A percentile compares a stretch with the other conserved stretches of the same genome.
phyloP scores from a whole-genome alignment of 1,284 basidiomycete species.

The Exobasidium cylindrosporum region DNA sequence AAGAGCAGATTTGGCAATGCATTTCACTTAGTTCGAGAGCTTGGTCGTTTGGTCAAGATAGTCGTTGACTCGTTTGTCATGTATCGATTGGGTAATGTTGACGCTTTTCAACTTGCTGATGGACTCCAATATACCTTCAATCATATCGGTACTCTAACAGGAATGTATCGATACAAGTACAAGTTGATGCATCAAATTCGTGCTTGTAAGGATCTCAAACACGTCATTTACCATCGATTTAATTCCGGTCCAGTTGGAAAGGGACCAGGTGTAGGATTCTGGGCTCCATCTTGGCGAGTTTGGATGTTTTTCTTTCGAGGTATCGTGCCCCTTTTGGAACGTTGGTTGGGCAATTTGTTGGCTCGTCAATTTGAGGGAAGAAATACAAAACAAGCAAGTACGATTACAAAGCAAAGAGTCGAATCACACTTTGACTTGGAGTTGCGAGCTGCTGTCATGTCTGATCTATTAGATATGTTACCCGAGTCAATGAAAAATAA shows the following conservation, averaged over 20 bases:
- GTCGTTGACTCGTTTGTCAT: conserved; percentile 99
- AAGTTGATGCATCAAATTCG: conserved; percentile 99
- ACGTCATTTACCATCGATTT: conserved; percentile 80
- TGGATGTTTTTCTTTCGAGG: conserved; percentile 99
- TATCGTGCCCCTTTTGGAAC: conserved; percentile 92
- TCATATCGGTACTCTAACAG: conserved; percentile 95
- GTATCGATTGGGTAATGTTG: conserved; percentile 95
- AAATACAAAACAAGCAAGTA: conserved; percentile 82
- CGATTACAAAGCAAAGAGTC: conserved; percentile 97
- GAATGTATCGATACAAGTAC: conserved; percentile 99
- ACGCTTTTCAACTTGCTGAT: conserved; percentile 98
- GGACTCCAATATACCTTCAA: conserved; percentile 97
- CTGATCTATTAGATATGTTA: conserved; percentile 87
- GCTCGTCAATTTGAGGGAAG: conserved; percentile 95
- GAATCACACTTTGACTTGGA: conserved; percentile 98
- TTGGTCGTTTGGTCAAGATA: conserved; percentile 92
- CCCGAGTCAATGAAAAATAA: conserved; percentile 98
- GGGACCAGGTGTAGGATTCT: conserved; percentile 98
- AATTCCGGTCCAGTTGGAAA: conserved; percentile 99
- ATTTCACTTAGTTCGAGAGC: conserved; percentile 94
- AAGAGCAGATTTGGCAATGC: conserved; percentile 99
- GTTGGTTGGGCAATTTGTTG: conserved; percentile 96
- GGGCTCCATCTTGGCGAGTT: conserved; percentile 98
- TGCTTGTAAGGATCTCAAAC: conserved; percentile 96
- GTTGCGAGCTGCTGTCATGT: conserved; percentile 96